These are phyloP conservation scores for Ogataea methanolica DNA, from an alignment of 805 yeast species.

Conservation along the genomic window DNA sequence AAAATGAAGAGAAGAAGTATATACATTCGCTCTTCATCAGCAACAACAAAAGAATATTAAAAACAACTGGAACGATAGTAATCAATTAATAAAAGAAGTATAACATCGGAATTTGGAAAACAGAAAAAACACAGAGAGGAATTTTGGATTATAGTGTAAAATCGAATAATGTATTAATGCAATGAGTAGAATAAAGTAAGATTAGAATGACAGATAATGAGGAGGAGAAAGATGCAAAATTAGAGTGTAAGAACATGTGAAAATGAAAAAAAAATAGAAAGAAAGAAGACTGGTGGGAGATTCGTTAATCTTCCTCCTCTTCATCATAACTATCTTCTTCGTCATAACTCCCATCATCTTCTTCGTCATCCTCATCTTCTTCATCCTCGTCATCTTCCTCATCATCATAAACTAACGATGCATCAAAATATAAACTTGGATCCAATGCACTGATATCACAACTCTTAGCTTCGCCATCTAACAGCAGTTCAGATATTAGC, in stretches of 20 bases:
- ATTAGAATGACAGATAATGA: background rate
- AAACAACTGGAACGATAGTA: background rate
- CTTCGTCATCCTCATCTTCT: constrained; percentile 21
- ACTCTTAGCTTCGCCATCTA: constrained; percentile 76
- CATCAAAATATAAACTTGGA: constrained; percentile 85
- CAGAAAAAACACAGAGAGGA: background rate
- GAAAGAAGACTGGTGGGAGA: background rate
- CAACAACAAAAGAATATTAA: too few species aligned
- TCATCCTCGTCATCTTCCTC: constrained; percentile 26
- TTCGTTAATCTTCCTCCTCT: constrained; percentile 11
- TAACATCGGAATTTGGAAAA: background rate
- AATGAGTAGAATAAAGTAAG: background rate
- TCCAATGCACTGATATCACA: constrained; percentile 81
- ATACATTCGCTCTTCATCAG: too few species aligned
- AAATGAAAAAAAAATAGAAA: background rate
- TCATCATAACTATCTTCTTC: constrained; percentile 16
- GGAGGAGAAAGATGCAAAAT: background rate
- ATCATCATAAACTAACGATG: constrained; percentile 37
- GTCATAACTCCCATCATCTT: constrained; percentile 16
- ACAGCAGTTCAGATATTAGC: constrained; percentile 76
- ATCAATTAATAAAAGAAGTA: background rate
- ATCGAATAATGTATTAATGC: too few species aligned
- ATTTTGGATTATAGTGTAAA: background rate
- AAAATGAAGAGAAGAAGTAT: background rate
- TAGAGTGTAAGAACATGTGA: background rate